Conservation (phyloP, 345 rosid species). For the Citrus unshiu region DNA sequence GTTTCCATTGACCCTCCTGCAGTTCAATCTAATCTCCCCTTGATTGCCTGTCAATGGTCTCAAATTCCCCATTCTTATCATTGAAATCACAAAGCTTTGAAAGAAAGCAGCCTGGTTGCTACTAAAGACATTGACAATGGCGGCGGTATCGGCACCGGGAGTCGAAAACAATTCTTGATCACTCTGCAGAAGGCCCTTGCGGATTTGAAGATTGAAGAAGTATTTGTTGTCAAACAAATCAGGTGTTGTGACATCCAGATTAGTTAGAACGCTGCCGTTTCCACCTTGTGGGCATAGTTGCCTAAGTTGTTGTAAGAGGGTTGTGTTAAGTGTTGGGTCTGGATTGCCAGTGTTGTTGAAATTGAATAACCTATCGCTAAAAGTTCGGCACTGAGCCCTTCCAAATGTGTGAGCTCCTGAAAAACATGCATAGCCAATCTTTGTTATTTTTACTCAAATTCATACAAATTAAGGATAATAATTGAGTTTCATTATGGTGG, state of each 20-base stretch:
- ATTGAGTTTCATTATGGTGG: too few species aligned
- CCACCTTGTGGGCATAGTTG: conserved; percentile 56
- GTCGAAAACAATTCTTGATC: conserved; percentile 62
- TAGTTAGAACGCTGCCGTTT: conserved; percentile 15
- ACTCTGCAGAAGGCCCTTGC: conserved; percentile 49
- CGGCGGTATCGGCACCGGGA: conserved; percentile 34
- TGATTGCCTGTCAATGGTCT: conserved; percentile 41
- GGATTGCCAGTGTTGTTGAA: conserved; percentile 39
- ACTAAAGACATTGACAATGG: conserved; percentile 37
- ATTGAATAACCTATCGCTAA: conserved; percentile 41
- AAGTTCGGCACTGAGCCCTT: conserved; percentile 35
- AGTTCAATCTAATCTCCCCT: conserved; percentile 58
- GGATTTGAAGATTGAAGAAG: conserved; percentile 40
- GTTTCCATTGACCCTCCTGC: conserved; percentile 41
- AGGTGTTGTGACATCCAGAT: conserved; percentile 53
- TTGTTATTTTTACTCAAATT: neutral
- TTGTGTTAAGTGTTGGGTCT: conserved; percentile 49
- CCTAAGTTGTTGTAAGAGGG: conserved; percentile 32
- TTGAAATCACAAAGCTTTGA: conserved; percentile 45
- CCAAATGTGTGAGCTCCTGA: conserved; percentile 76
- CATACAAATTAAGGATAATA: too few species aligned
- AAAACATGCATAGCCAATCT: neutral
- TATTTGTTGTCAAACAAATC: conserved; percentile 47
- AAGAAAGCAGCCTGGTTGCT: conserved; percentile 50
- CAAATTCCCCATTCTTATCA: conserved; percentile 67